Evolutionary conservation across 2,329 filamentous ascomycete species (phyloP).

Genomic region (Macrophomina phaseolina): DNA sequence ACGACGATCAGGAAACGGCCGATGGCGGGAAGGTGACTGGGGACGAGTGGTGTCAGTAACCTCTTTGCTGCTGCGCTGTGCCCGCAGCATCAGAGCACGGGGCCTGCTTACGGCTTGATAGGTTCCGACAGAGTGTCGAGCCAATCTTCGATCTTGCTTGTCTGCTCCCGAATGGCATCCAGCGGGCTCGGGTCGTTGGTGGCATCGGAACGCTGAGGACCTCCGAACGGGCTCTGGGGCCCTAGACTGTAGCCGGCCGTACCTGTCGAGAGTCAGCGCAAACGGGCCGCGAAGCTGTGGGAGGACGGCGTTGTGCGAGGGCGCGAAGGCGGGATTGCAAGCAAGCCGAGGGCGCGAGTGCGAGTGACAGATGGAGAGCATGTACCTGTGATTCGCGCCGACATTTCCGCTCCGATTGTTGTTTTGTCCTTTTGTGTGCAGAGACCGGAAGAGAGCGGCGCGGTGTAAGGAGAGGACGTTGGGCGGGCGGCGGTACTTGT

Average conservation of each 20-base stretch:
- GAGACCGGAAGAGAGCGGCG: slow-evolving; percentile 20
- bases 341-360: slow-evolving; percentile 18
- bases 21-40: slow-evolving; percentile 89
- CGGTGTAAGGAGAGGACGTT: slow-evolving; percentile 4
- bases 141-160: slow-evolving; percentile 96
- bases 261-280: slow-evolving; percentile 40
- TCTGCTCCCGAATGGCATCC: slow-evolving; percentile 90
- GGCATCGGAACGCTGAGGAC: slow-evolving; percentile 62
- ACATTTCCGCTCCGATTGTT: slow-evolving; percentile 26
- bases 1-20: slow-evolving; percentile 98
- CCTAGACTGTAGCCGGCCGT: slow-evolving; percentile 83
- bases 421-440: too few species aligned
- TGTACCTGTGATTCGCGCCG: slow-evolving; percentile 23
- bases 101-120: slow-evolving; percentile 81
- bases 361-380: slow-evolving; percentile 4
- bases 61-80: neutral
- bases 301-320: slow-evolving; percentile 27
- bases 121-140: slow-evolving; percentile 88
- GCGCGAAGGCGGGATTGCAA: neutral
- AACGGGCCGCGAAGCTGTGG: slow-evolving; percentile 24
- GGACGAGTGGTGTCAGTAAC: slow-evolving; percentile 33
- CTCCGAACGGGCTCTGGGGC: slow-evolving; percentile 73
- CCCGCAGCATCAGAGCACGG: too few species aligned
- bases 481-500: slow-evolving; percentile 16
- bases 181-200: slow-evolving; percentile 76